Base-by-base conservation (phyloP, 805 yeast species). In the Ogataea pignaliae region DNA sequence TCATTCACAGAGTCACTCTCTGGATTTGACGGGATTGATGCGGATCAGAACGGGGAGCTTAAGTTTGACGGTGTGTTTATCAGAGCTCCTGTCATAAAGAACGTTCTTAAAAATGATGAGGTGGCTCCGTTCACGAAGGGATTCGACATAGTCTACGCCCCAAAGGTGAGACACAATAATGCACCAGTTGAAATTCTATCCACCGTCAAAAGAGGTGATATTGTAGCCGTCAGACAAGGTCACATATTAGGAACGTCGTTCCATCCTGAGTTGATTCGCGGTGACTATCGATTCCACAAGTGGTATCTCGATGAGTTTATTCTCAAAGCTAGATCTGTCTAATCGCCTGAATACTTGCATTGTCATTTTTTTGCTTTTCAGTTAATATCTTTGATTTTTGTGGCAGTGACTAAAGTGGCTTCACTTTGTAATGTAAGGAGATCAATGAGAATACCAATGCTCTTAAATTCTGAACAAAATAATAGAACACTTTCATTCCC, bases 161-260 rank as follows among this genome's bases (percentile, higher is more conserved):
- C 40, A 3, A 18, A 21, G 3, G 6, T 43, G 10, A 2, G 9
- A 2, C 15, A 48, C 9, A 63, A 66, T n/a, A 41, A 32, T 15
- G 30, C 56, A 3, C 61, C 67, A 3, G 75, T 76, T 1, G 65
- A 73, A 47, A 59, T 78, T 0, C 60, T 80, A 29, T 68, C 71
- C 42, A 57, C 63, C 8, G 60, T 77, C 41, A 51, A 61, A 7
- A 57, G 48, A 21, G 65, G 59, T 2, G 55, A 43, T 11, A 72
- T 85, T 30, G 91, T 86, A 3, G 93, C 90, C 0, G 88, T 85
- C 7, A 70, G 78, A 54, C 89, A 85, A 58, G 86, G 83, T 0
- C 71, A 71, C 33, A 67, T 78, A 30, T 60, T 85, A 40, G 91
- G 88, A 2, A 85, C 90, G 1, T 80, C 88, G 2, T 86, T 86